phyloP scores from a whole-genome alignment of 176 grass and related monocot genomes.

The Phoenix dactylifera region DNA sequence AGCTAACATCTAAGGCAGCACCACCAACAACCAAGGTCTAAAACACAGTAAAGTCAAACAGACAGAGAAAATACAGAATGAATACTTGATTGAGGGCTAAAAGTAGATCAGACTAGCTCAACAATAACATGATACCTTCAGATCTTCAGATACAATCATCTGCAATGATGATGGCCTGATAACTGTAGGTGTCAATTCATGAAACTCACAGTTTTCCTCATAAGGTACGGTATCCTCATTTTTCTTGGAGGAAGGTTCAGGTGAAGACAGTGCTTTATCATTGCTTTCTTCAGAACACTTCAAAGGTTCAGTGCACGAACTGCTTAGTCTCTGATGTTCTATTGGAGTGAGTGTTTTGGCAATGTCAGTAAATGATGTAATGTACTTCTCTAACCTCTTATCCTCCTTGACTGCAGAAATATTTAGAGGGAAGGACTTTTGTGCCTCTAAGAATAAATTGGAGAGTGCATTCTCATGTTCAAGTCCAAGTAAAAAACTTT shows the following conservation, averaged over 20 bases:
- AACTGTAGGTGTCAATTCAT: constrained; percentile 5
- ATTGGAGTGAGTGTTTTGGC: constrained; percentile 37
- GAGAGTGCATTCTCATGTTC: constrained; percentile 57
- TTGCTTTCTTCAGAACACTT: constrained; percentile 19
- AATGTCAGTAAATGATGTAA: constrained; percentile 50
- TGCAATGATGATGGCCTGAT: constrained; percentile 23
- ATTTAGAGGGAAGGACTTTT: constrained; percentile 30
- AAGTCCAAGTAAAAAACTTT: constrained; percentile 48
- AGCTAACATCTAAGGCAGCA: too few species aligned
- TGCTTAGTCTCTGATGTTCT: constrained; percentile 25
- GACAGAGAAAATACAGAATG: too few species aligned
- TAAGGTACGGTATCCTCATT: constrained; percentile 19
- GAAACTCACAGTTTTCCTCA: constrained; percentile 25
- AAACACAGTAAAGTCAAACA: too few species aligned
- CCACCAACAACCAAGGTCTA: too few species aligned
- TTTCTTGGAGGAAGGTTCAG: constrained; percentile 18
- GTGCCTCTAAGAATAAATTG: constrained; percentile 34
- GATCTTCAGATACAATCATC: constrained; percentile 20
- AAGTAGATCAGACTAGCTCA: too few species aligned
- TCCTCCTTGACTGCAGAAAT: constrained; percentile 33
- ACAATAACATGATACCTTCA: constrained; percentile 32
- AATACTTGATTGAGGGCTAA: too few species aligned
- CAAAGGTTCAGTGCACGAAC: constrained; percentile 19
- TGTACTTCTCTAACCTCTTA: constrained; percentile 52
- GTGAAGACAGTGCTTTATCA: constrained; percentile 1